These are phyloP conservation scores for Diaporthe caulivora DNA, from an alignment of 2,329 filamentous ascomycete genomes.

Conservation along the genomic window DNA sequence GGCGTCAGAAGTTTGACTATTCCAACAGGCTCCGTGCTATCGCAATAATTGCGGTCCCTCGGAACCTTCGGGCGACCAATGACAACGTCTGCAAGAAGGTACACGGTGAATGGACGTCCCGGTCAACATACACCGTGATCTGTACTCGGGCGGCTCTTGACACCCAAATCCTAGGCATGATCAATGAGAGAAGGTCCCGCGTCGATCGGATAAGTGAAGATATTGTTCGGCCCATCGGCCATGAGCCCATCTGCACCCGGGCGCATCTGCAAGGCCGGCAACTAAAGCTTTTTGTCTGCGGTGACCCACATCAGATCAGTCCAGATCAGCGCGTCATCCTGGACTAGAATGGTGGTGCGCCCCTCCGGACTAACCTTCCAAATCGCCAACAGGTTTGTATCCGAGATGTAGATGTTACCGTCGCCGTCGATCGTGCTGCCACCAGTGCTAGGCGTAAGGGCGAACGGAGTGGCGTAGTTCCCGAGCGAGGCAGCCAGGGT, in stretches of 20 bases:
- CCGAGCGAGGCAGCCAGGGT: constrained; percentile 46
- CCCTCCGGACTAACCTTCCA: constrained; percentile 38
- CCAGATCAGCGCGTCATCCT: constrained; percentile 39
- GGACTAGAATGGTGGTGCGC: constrained; percentile 36
- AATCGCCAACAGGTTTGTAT: constrained; percentile 1
- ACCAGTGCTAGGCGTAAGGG: constrained; percentile 17
- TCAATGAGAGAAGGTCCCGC: constrained; percentile 25
- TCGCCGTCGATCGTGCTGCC: constrained; percentile 28
- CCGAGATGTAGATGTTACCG: constrained; percentile 8
- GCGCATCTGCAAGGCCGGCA: constrained; percentile 40
- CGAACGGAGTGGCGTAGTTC: constrained; percentile 1
- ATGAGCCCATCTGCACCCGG: constrained; percentile 37
- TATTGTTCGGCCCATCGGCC: constrained; percentile 38
- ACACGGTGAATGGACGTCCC: fast-evolving
- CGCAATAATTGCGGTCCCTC: too few species aligned
- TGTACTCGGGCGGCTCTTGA: too few species aligned
- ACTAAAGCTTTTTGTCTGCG: constrained; percentile 38
- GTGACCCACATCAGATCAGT: constrained; percentile 41
- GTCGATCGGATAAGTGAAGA: constrained; percentile 40
- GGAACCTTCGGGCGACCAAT: too few species aligned
- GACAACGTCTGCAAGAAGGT: neutral
- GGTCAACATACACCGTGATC: neutral
- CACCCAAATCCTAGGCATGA: neutral
- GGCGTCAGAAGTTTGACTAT: too few species aligned
- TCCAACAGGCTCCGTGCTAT: too few species aligned